Evolutionary conservation across 2,329 filamentous ascomycete species (phyloP), one percentile per base, ranked within the genome.

Genomic region (Ophiostoma himal-ulmi): DNA sequence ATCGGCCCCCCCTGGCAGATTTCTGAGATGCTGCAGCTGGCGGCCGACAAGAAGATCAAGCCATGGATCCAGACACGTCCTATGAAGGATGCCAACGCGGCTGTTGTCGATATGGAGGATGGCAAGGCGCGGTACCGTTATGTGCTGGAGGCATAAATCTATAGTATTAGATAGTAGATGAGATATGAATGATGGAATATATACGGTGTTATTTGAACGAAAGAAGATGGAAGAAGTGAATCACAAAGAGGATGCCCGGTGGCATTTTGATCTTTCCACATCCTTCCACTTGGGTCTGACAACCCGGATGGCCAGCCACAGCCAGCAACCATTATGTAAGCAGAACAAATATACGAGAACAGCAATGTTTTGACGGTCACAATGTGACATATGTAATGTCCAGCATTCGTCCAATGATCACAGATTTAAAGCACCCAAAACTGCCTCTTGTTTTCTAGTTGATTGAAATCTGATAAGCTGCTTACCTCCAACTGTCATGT

Each of bases 11-110:
- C 87, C 0, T 76, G 76, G 64, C 84, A 89, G 74, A 89, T 89
- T 71, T 78, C 82, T 68, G 84, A 88, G 74, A 90, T 90, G 88
- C 75, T 90, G 70, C 74, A 84, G 70, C 82, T 90, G 71, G 87
- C 85, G 8, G 86, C 81, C 0, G 83, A 87, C 69, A 84, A 88
- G 78, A 82, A 83, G 8, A 79, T 90, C 52, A 82, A 84, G 78
- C 82, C 86, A 1, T 87, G 85, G 84, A 81, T 89, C 41, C 78
- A 87, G 75, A 79, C 82, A 76, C 80, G 84, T 48, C 81, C 83
- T 0, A 82, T 90, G 82, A 84, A 82, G 76, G 83, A 87, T 22
- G 85, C 84, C 2, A 89, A 89, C 77, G 75, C 84, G 76, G 82
- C 82, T 2, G 78, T 89, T 37, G 74, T 88, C 22, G 86, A 89